Base-by-base conservation (phyloP, 371 early-diverging fungal genomes). In the Chytridiales sp. region DNA sequence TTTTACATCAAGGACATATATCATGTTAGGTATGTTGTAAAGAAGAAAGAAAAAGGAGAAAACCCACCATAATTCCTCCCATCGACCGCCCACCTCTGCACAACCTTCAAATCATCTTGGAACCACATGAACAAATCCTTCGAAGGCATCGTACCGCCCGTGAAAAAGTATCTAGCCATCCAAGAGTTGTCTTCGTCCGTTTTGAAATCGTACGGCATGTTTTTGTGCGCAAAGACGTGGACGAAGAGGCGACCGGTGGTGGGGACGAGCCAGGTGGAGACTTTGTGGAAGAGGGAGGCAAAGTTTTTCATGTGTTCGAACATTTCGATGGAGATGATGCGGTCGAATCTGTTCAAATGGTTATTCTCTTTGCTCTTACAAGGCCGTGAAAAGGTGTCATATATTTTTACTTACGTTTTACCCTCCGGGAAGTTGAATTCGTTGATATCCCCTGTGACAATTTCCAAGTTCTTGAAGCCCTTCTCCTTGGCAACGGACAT, bases 251-350 rank as follows among this genome's bases (percentile, higher is more conserved):
- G 58, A 8, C 73, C 74, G 24, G 71, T 75, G 3, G 68, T 68
- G 4, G 76, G 74, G 26, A 59, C 61, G 30, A 85, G 69, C 82
- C 81, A 83, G 1, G 38, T 40, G 17, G 76, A 70, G 30, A 85
- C 61, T 48, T 82, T 81, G 4, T 43, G 17, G 47, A 85, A 72
- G 15, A 83, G 67, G 26, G 43, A 32, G 47, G 59, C 56, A 59
- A 80, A 83, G 67, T 85, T 85, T 56, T 84, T 84, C 79, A 82
- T 78, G 66, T 85, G 84, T 59, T 84, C 84, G 51, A 84, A 79
- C 84, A 84, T 84, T 61, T 84, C 84, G 62, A 84, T 76, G 6
- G 72, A 70, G 40, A 84, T 35, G 35, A 84, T 72, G 26, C 82
- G 73, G 59, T 84, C 82, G 56, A 78, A 82, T 35, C 72, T 58